Evolutionary conservation across 2,329 filamentous ascomycete genomes (phyloP).

Genomic region (Massarina eburnea): DNA sequence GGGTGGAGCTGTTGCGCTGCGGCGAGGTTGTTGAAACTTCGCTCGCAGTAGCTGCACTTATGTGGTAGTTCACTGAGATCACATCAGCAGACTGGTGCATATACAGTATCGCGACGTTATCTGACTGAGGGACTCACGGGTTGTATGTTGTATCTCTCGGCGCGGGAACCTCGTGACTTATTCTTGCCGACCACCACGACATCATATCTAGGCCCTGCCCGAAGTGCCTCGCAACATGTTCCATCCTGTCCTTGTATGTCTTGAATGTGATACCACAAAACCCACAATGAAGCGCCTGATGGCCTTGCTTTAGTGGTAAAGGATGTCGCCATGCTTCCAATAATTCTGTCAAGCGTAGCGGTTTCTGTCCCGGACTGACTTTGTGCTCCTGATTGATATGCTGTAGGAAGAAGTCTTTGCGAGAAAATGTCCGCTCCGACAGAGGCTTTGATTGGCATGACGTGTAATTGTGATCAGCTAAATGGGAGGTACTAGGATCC

Average conservation of each 20-base stretch:
- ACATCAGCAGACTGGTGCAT: neutral
- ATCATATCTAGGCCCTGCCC: conserved; percentile 26
- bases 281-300: conserved; percentile 30
- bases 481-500: conserved; percentile 50
- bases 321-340: conserved; percentile 24
- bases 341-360: conserved; percentile 33
- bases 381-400: conserved; percentile 53
- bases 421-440: conserved; percentile 56
- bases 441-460: conserved; percentile 61
- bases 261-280: conserved; percentile 25
- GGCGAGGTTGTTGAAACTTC: conserved; percentile 18
- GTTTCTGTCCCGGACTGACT: conserved; percentile 41
- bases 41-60: conserved; percentile 23
- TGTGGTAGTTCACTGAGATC: conserved; percentile 18
- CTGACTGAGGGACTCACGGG: conserved; percentile 14
- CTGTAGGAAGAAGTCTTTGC: conserved; percentile 55
- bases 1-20: conserved; percentile 22
- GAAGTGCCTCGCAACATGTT: conserved; percentile 31
- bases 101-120: neutral
- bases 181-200: conserved; percentile 27
- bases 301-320: conserved; percentile 15
- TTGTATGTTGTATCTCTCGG: conserved; percentile 2
- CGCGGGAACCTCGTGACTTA: conserved; percentile 16
- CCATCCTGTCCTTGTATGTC: conserved; percentile 25
- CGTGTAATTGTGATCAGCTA: conserved; percentile 54